Conservation (phyloP, 495 filamentous ascomycete species). For the Penicillium canescens region DNA sequence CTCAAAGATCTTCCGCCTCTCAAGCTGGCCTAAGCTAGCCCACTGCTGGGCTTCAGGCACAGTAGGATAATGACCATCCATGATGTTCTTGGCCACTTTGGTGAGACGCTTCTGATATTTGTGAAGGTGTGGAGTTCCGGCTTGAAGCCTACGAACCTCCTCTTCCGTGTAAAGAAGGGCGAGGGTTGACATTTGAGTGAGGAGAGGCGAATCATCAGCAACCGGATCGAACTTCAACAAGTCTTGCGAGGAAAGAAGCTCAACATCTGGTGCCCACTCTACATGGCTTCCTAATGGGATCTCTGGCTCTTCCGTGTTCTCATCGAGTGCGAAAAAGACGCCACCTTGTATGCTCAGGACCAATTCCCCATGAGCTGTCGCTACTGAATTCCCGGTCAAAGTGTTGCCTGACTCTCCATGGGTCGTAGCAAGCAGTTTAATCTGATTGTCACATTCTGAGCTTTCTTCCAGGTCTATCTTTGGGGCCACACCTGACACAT, state of each 20-base stretch:
- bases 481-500: not conserved
- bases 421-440: not conserved
- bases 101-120: too few relatives aligned
- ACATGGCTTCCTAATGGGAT: not conserved
- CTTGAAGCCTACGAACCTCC: slow-evolving; percentile 3
- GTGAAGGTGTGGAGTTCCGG: too few relatives aligned
- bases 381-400: not conserved
- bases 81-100: too few relatives aligned
- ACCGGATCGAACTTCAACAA: not conserved
- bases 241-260: not conserved
- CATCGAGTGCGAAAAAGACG: slow-evolving; percentile 1
- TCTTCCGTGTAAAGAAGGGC: slow-evolving; percentile 2
- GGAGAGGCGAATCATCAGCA: not conserved
- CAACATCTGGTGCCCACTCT: slow-evolving; percentile 2
- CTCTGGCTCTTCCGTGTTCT: not conserved
- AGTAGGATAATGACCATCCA: too few relatives aligned
- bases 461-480: too few relatives aligned
- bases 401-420: not conserved
- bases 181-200: slow-evolving; percentile 1
- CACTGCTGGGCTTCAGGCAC: too few relatives aligned
- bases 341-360: not conserved
- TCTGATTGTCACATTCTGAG: not conserved
- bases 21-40: too few relatives aligned
- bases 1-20: too few relatives aligned
- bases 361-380: not conserved